A percentile compares a stretch with the other conserved stretches of the same genome.
Evolutionary conservation across 139 green algal species (phyloP).

Genomic region (Desmodesmus armatus): DNA sequence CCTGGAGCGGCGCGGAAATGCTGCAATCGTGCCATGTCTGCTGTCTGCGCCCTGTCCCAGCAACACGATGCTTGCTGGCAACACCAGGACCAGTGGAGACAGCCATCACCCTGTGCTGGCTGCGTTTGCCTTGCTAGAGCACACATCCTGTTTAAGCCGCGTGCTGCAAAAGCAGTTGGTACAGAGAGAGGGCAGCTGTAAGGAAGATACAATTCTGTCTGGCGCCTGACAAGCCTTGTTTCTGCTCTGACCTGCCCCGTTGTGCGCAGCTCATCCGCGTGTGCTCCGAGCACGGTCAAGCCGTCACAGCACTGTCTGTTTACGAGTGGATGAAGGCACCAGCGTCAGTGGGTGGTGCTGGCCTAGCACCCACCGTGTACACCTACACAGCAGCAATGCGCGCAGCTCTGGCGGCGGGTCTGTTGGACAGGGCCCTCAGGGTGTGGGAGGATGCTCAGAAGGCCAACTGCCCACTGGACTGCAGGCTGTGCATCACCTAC

Average conservation of each 20-base stretch:
- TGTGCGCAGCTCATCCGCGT: constrained; percentile 80
- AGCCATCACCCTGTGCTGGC: no score
- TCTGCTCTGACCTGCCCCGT: not conserved
- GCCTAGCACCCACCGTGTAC: constrained; percentile 77
- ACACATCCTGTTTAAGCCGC: no score
- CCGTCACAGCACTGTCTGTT: constrained; percentile 72
- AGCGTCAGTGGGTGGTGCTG: constrained; percentile 68
- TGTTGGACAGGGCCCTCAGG: constrained; percentile 72
- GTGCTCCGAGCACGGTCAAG: constrained; percentile 81
- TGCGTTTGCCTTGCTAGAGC: no score
- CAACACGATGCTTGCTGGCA: no score
- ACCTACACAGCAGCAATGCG: constrained; percentile 93
- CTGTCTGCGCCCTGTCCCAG: no score
- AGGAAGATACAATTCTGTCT: no score
- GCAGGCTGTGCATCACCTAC: constrained; percentile 83
- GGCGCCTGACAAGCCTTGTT: not conserved
- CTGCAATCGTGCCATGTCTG: no score
- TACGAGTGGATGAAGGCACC: constrained; percentile 90
- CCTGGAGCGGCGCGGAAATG: no score
- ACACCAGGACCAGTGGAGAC: no score
- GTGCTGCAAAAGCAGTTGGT: no score
- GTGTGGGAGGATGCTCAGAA: constrained; percentile 49
- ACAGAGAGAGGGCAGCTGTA: no score
- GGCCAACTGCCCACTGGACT: constrained; percentile 75
- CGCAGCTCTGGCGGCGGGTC: constrained; percentile 74